phyloP scores from a whole-genome alignment of 805 yeast genomes.

The Torulaspora quercuum region DNA sequence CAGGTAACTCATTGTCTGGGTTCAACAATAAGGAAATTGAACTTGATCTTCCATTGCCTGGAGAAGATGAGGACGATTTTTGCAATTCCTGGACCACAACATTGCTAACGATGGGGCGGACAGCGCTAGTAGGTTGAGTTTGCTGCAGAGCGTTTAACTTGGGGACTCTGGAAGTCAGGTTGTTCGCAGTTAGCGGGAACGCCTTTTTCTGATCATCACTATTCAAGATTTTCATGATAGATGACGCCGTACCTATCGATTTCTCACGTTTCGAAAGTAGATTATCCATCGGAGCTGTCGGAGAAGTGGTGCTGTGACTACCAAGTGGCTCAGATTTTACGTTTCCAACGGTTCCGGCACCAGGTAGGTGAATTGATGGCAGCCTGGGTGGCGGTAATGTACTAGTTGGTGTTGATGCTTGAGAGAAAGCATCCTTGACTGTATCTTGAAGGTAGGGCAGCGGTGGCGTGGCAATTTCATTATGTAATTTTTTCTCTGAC shows the following conservation, averaged over 20 bases:
- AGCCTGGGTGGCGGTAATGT: conserved; percentile 35
- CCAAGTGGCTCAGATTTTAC: background rate
- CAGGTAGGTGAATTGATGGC: conserved; percentile 33
- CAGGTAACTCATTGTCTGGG: conserved; percentile 11
- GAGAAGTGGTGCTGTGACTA: background rate
- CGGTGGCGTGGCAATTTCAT: conserved; percentile 2
- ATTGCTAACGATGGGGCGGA: conserved; percentile 13
- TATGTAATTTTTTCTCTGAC: conserved; percentile 5
- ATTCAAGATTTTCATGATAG: conserved; percentile 10
- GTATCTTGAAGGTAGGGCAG: conserved; percentile 21
- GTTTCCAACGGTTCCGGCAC: conserved; percentile 1
- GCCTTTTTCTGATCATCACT: conserved; percentile 7
- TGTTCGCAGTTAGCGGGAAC: background rate
- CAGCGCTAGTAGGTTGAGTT: conserved; percentile 7
- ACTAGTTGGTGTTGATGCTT: conserved; percentile 20
- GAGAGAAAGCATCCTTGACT: conserved; percentile 25
- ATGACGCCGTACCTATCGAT: conserved; percentile 9
- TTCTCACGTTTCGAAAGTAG: conserved; percentile 2
- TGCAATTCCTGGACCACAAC: conserved; percentile 15
- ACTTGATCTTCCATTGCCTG: conserved; percentile 14
- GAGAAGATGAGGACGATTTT: conserved; percentile 8
- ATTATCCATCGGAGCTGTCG: background rate
- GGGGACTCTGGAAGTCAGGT: conserved; percentile 1
- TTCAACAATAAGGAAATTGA: conserved; percentile 17
- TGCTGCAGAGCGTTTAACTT: conserved; percentile 6